These are phyloP conservation scores for Mortierella polycephala DNA, from an alignment of 371 early-diverging fungal genomes.

Conservation along the genomic window DNA sequence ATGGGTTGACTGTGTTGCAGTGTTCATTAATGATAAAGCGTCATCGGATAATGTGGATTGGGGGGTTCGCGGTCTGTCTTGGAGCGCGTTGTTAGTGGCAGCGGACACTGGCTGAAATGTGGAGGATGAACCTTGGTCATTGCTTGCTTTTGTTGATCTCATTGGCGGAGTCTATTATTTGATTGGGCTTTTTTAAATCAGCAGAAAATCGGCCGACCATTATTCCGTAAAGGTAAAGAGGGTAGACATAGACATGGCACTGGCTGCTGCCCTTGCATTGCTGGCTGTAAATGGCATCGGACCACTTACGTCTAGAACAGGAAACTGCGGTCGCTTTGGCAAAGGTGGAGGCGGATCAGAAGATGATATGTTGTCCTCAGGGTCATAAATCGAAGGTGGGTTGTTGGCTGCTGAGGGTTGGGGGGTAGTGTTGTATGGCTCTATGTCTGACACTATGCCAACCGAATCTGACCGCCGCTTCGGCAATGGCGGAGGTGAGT, in stretches of 20 bases:
- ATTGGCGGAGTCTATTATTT: slow-evolving; percentile 17
- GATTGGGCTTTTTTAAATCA: slow-evolving; percentile 3
- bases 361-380: neutral
- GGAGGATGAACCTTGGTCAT: neutral
- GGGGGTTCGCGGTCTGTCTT: neutral
- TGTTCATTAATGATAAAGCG: neutral
- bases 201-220: neutral
- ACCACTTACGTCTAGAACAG: slow-evolving; percentile 16
- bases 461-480: neutral
- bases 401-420: too few species aligned
- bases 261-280: neutral
- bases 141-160: neutral
- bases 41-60: too few species aligned
- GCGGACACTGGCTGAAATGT: neutral
- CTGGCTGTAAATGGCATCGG: neutral
- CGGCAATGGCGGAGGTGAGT: slow-evolving; percentile 20
- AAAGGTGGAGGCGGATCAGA: slow-evolving; percentile 15
- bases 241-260: neutral
- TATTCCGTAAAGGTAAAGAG: slow-evolving; percentile 1
- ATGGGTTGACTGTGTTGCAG: neutral
- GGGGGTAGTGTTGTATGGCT: slow-evolving; percentile 17
- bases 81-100: neutral
- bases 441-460: neutral
- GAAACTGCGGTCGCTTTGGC: slow-evolving; percentile 11
- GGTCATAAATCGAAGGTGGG: neutral